Conservation (phyloP, 1,284 basidiomycete species). For the Irpex rosettiformis region DNA sequence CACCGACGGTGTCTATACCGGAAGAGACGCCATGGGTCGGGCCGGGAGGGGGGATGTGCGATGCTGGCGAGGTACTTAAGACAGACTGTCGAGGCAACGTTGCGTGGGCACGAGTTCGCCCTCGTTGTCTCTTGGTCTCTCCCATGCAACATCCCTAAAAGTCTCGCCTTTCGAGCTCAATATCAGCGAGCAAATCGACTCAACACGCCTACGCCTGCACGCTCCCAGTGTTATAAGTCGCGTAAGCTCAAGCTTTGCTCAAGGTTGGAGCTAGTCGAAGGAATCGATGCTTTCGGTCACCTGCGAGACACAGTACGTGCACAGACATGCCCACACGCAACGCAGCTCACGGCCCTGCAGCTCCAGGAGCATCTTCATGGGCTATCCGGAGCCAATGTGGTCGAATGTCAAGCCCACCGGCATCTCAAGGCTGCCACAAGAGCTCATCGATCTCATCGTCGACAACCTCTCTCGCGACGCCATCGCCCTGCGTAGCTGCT, state of each 20-base stretch:
- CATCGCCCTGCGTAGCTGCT: constrained; percentile 2
- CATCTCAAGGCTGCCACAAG: constrained; percentile 15
- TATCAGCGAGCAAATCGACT: too few relatives aligned
- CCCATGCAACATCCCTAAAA: too few relatives aligned
- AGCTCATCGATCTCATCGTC: constrained; percentile 14
- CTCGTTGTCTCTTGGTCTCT: too few relatives aligned
- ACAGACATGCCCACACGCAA: neutral
- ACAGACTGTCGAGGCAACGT: neutral
- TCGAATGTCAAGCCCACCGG: neutral
- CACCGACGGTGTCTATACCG: neutral
- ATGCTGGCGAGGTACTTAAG: too few relatives aligned
- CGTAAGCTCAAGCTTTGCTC: too few relatives aligned
- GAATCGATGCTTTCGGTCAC: too few relatives aligned
- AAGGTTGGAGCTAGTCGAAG: too few relatives aligned
- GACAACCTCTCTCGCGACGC: constrained; percentile 9
- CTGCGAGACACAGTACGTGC: neutral
- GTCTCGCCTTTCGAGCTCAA: too few relatives aligned
- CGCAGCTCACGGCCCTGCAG: neutral
- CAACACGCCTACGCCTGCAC: too few relatives aligned
- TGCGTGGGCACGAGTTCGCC: too few relatives aligned
- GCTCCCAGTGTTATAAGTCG: too few relatives aligned
- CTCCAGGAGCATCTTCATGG: neutral
- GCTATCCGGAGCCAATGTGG: neutral
- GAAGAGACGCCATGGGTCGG: neutral
- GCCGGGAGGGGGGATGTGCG: neutral